These are phyloP conservation scores for Geotrichum klebahnii DNA, from an alignment of 1,139 yeast species.

Conservation along the genomic window DNA sequence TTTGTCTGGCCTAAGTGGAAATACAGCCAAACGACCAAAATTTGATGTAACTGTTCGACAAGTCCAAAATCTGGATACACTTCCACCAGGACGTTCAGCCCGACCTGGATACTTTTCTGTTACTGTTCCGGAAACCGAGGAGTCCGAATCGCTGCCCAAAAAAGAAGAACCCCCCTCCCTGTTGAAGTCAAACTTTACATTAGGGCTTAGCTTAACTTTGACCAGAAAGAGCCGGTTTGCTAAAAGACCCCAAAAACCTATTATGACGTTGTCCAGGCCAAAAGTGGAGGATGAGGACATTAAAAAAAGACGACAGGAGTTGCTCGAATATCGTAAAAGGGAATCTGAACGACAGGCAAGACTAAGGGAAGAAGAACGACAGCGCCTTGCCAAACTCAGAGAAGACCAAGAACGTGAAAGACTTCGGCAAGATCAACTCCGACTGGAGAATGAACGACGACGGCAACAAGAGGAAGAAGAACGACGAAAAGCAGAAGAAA, in stretches of 20 bases:
- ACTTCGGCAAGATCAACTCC: neutral
- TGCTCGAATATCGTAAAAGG: constrained; percentile 10
- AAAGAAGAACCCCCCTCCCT: neutral
- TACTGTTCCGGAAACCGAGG: neutral
- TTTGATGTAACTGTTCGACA: constrained; percentile 19
- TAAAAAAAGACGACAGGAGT: constrained; percentile 7
- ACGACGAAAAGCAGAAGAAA: constrained; percentile 7
- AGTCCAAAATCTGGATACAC: constrained; percentile 8
- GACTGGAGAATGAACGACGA: constrained; percentile 11
- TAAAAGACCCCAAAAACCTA: neutral
- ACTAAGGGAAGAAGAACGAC: constrained; percentile 13
- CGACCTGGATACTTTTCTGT: constrained; percentile 19
- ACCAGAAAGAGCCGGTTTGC: constrained; percentile 8
- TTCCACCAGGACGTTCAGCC: constrained; percentile 12
- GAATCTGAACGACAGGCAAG: constrained; percentile 9
- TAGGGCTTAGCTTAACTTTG: neutral
- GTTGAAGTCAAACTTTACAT: constrained; percentile 6
- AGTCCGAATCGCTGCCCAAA: neutral
- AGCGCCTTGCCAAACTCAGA: constrained; percentile 4
- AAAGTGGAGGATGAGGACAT: constrained; percentile 17
- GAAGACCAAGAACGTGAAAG: constrained; percentile 16
- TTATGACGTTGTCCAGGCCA: constrained; percentile 9
- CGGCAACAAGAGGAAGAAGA: constrained; percentile 12
- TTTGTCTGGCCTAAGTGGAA: neutral
- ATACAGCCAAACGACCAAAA: constrained; percentile 16